Evolutionary conservation across 108 stramenopile genomes (phyloP).

Genomic region (Heterococcus sp.): DNA sequence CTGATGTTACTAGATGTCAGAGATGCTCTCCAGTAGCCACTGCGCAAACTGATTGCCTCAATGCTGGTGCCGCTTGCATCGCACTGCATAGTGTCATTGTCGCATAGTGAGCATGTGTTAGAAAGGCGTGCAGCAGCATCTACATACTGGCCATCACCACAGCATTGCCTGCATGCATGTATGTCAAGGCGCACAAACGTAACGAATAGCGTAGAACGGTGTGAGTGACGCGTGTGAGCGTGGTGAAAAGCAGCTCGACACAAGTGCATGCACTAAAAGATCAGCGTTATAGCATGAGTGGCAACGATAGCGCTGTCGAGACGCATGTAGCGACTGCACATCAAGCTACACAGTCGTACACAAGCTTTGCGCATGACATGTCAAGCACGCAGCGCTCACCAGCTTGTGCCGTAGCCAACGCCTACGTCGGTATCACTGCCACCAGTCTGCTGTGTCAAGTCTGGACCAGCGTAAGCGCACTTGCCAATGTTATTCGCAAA

Average conservation of each 20-base stretch:
- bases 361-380: too few relatives aligned
- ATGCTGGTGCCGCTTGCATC: too few relatives aligned
- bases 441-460: background rate
- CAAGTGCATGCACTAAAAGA: background rate
- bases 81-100: too few relatives aligned
- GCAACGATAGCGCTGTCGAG: background rate
- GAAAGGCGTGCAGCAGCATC: too few relatives aligned
- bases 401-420: background rate
- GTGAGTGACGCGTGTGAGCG: too few relatives aligned
- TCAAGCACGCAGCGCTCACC: background rate
- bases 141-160: background rate
- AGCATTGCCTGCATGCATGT: background rate
- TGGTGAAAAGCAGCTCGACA: too few relatives aligned
- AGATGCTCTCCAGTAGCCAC: too few relatives aligned
- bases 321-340: background rate
- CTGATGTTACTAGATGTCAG: too few relatives aligned
- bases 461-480: background rate
- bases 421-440: background rate
- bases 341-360: background rate
- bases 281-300: background rate
- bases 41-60: too few relatives aligned
- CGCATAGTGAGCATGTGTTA: too few relatives aligned
- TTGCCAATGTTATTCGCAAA: background rate
- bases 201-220: too few relatives aligned
- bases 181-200: too few relatives aligned